Conservation (phyloP, 352 stramenopile species). For the Phytopythium chamaehyphon region DNA sequence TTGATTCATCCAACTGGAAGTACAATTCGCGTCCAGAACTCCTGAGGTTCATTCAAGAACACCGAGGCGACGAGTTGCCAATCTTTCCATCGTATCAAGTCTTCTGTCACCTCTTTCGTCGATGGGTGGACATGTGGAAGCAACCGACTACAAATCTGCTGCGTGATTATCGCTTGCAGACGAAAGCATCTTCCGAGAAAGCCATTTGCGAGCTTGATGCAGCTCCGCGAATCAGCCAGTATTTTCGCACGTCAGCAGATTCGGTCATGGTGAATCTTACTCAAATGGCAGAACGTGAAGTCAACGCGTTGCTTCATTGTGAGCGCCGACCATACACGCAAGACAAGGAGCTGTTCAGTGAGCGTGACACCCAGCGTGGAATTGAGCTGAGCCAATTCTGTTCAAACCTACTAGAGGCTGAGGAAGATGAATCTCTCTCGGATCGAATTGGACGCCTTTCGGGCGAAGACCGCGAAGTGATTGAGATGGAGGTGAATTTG, state of each 20-base stretch:
- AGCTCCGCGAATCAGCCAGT: conserved; percentile 16
- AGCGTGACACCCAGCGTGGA: conserved; percentile 15
- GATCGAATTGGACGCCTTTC: conserved; percentile 6
- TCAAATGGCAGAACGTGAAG: conserved; percentile 9
- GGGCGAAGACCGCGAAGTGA: conserved; percentile 22
- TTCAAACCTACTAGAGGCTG: background rate
- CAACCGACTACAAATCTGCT: conserved; percentile 22
- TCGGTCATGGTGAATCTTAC: conserved; percentile 13
- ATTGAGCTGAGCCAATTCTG: conserved; percentile 10
- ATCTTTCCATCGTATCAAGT: conserved; percentile 38
- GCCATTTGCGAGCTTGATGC: conserved; percentile 13
- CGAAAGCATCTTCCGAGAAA: conserved; percentile 21
- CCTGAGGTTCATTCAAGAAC: conserved; percentile 24
- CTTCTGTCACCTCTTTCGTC: conserved; percentile 37
- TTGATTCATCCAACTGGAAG: background rate
- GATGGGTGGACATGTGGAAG: conserved; percentile 36
- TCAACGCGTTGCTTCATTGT: conserved; percentile 14
- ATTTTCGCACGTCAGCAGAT: conserved; percentile 9
- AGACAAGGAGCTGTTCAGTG: conserved; percentile 22
- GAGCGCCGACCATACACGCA: conserved; percentile 39
- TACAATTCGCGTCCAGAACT: conserved; percentile 10
- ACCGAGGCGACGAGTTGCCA: conserved; percentile 29
- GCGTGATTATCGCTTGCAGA: conserved; percentile 19
- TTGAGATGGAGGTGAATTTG: conserved; percentile 30
- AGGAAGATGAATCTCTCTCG: conserved; percentile 2